Evolutionary conservation across 331 rosid genomes (phyloP).

Genomic region (Erythrophleum ivorense): DNA sequence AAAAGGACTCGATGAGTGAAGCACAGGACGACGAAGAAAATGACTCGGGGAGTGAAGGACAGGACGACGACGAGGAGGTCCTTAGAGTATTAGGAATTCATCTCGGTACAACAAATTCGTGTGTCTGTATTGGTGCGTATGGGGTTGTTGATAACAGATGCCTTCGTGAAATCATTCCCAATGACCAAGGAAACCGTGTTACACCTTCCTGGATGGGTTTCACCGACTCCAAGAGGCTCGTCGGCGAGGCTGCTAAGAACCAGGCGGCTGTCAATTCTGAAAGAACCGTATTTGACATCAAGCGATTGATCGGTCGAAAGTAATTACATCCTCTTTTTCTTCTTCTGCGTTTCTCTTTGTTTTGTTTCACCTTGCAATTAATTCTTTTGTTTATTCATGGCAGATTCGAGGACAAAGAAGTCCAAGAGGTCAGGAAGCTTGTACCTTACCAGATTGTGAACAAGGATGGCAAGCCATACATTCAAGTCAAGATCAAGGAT

Average conservation of each 20-base stretch:
- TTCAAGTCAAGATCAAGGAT: conserved; percentile 74
- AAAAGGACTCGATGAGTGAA: too few species aligned
- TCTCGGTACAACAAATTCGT: too few species aligned
- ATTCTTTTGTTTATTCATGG: too few species aligned
- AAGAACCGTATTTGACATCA: conserved; percentile 82
- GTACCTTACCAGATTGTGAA: conserved; percentile 83
- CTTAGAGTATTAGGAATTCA: too few species aligned
- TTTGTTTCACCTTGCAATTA: too few species aligned
- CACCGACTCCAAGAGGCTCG: conserved; percentile 71
- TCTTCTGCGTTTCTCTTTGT: too few species aligned
- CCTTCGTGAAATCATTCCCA: conserved; percentile 88
- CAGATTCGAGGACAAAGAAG: conserved; percentile 91
- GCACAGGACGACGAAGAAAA: too few species aligned
- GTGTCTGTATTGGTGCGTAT: conserved; percentile 88
- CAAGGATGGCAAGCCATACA: conserved; percentile 89
- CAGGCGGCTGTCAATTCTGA: conserved; percentile 86
- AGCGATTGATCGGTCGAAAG: conserved; percentile 90
- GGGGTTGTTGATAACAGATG: conserved; percentile 85
- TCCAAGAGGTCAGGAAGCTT: conserved; percentile 83
- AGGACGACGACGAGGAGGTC: too few species aligned
- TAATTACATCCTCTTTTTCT: conserved; percentile 39
- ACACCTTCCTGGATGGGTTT: conserved; percentile 92
- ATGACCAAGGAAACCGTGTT: conserved; percentile 91
- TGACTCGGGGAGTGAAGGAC: too few species aligned
- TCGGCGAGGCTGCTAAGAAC: conserved; percentile 95